Evolutionary conservation across 1,284 basidiomycete species (phyloP).

Genomic region (Sparassis latifolia): DNA sequence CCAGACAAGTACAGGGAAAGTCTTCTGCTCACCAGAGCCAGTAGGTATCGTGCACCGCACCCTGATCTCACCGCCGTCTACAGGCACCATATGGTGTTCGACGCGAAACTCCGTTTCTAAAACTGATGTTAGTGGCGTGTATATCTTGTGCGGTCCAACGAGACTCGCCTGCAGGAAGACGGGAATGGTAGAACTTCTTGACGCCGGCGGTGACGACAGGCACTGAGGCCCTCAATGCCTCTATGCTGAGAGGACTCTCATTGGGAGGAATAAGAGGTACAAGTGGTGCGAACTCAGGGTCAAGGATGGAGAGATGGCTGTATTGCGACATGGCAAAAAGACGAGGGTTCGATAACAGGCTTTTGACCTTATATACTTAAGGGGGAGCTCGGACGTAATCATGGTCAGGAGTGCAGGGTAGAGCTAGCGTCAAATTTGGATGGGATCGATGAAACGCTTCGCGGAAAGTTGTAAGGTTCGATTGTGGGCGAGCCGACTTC

Average conservation of each 20-base stretch:
- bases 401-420: no score
- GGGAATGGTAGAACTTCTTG: not conserved
- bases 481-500: no score
- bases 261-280: not conserved
- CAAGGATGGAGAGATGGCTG: not conserved
- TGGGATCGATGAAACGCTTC: no score
- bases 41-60: constrained; percentile 7
- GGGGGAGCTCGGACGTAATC: no score
- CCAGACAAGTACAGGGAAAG: constrained; percentile 12
- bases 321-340: not conserved
- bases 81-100: constrained; percentile 4
- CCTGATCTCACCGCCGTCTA: constrained; percentile 11
- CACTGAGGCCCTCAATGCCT: not conserved
- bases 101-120: not conserved
- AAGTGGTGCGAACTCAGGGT: not conserved
- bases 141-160: not conserved
- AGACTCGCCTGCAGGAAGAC: not conserved
- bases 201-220: not conserved
- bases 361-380: no score
- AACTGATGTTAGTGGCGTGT: not conserved
- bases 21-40: not conserved
- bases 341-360: no score
- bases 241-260: no score
- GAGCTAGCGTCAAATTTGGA: no score
- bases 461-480: no score